phyloP scores from a whole-genome alignment of 345 rosid genomes.

The Iberis pinnata region DNA sequence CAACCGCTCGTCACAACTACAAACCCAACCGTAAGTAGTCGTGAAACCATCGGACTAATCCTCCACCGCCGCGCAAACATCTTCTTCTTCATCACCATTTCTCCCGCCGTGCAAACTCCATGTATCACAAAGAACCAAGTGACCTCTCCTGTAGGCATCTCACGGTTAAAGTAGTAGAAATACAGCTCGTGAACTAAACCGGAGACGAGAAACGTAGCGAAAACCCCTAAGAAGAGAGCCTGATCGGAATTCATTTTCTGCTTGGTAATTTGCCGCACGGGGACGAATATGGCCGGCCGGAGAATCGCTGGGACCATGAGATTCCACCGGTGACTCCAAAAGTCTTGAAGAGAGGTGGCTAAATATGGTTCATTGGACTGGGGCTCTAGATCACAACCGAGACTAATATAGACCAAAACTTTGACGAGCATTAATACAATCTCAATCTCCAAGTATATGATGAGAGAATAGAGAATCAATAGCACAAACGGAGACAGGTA shows the following conservation, averaged over 20 bases:
- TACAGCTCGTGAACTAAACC: conserved; percentile 35
- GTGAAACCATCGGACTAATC: conserved; percentile 13
- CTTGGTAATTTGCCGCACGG: conserved; percentile 8
- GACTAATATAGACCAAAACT: background rate
- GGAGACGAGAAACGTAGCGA: conserved; percentile 19
- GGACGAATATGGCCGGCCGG: conserved; percentile 29
- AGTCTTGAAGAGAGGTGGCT: conserved; percentile 49
- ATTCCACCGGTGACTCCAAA: conserved; percentile 55
- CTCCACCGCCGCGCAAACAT: background rate
- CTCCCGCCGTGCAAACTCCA: conserved; percentile 28
- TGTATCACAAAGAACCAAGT: conserved; percentile 34
- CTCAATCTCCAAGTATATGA: conserved; percentile 27
- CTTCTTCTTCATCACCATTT: conserved; percentile 16
- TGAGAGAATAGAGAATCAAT: conserved; percentile 5
- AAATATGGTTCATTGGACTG: conserved; percentile 39
- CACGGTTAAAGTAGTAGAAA: conserved; percentile 17
- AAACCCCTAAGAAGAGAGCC: background rate
- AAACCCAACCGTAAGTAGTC: conserved; percentile 21
- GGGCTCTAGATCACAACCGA: conserved; percentile 29
- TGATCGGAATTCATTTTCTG: background rate
- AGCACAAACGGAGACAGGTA: background rate
- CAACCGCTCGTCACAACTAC: conserved; percentile 24
- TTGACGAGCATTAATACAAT: conserved; percentile 14
- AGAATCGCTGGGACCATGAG: conserved; percentile 36
- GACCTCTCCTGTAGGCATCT: conserved; percentile 30